These are phyloP conservation scores for Nicotiana tomentosiformis DNA, from an alignment of 257 asterid genomes.

Conservation along the genomic window DNA sequence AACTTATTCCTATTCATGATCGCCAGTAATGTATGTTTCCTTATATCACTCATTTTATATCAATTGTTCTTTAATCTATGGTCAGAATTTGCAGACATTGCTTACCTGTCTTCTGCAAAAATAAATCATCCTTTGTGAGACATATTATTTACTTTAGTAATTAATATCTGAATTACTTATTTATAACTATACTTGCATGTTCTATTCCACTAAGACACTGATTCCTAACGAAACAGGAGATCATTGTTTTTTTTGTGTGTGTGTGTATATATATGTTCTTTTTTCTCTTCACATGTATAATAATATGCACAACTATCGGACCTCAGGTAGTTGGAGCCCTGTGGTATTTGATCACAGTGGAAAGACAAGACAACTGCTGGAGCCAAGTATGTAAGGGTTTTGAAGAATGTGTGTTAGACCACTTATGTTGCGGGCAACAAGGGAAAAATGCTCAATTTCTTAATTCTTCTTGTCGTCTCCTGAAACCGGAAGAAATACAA, in stretches of 20 bases:
- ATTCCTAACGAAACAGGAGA: background rate
- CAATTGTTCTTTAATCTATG: background rate
- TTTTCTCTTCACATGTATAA: background rate
- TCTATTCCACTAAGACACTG: no score
- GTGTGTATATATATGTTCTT: background rate
- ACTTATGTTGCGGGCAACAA: conserved; percentile 32
- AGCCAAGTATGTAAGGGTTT: conserved; percentile 21
- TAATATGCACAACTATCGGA: background rate
- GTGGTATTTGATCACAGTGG: conserved; percentile 59
- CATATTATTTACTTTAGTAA: no score
- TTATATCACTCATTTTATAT: background rate
- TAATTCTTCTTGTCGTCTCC: conserved; percentile 36
- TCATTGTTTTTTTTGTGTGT: background rate
- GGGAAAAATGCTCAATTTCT: conserved; percentile 24
- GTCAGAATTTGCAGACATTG: background rate
- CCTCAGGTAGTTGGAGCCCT: conserved; percentile 50
- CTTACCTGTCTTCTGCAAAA: background rate
- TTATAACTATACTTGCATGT: no score
- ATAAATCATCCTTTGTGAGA: background rate
- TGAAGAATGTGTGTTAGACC: conserved; percentile 2
- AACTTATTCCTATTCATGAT: conserved; percentile 62
- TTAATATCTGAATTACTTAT: no score
- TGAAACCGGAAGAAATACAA: conserved; percentile 24
- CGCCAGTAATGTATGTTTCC: conserved; percentile 54
- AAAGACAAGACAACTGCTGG: conserved; percentile 55